phyloP scores from a whole-genome alignment of 768 basidiomycete species.

The Leucocoprinus sp. region DNA sequence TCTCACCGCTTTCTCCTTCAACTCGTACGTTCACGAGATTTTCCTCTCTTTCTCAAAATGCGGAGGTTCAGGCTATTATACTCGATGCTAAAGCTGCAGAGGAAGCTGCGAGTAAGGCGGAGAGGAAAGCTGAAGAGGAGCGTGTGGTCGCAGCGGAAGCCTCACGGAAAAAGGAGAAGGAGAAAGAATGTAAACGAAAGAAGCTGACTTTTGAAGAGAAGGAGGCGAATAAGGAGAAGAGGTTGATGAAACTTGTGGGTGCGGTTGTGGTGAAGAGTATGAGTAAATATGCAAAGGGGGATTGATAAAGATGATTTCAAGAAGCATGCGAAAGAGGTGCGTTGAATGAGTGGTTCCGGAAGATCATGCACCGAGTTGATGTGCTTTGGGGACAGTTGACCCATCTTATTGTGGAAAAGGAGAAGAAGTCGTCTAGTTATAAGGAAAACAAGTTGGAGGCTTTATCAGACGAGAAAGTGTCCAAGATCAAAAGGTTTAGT shows the following conservation, averaged over 20 bases:
- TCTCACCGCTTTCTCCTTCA: background rate
- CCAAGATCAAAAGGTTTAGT: conserved; percentile 87
- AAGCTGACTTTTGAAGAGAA: conserved; percentile 32
- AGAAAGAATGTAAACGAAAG: conserved; percentile 22
- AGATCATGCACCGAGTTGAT: no score
- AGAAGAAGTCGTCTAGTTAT: conserved; percentile 84
- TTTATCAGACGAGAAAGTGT: conserved; percentile 78
- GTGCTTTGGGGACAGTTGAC: conserved; percentile 55
- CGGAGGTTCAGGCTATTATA: conserved; percentile 26
- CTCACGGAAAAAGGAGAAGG: conserved; percentile 22
- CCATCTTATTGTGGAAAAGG: conserved; percentile 82
- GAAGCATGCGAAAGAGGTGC: conserved; percentile 89
- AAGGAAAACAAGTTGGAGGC: conserved; percentile 63
- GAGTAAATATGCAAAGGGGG: conserved; percentile 76
- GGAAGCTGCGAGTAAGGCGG: conserved; percentile 19
- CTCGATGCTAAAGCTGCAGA: conserved; percentile 24
- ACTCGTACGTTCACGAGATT: background rate
- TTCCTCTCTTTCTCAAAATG: conserved; percentile 10
- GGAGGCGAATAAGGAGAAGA: conserved; percentile 73
- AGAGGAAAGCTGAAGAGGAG: conserved; percentile 18
- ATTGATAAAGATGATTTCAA: conserved; percentile 84
- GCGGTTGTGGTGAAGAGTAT: conserved; percentile 88
- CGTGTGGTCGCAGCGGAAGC: conserved; percentile 20
- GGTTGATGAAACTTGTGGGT: conserved; percentile 73
- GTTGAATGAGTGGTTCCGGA: conserved; percentile 19